phyloP scores from a whole-genome alignment of 1,139 yeast genomes.

The Suhomyces anneliseae region DNA sequence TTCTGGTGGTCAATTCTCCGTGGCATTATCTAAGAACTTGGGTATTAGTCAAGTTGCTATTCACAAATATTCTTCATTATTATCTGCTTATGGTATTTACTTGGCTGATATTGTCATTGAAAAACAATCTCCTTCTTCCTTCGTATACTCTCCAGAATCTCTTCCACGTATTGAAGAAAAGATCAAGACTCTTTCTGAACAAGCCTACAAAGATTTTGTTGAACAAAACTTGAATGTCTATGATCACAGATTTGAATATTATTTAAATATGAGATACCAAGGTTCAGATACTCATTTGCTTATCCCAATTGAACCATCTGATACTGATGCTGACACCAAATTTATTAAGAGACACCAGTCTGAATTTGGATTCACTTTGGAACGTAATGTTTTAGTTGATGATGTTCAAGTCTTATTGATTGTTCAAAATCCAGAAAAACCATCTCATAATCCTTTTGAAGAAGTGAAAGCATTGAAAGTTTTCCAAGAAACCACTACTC shows the following conservation, averaged over 20 bases:
- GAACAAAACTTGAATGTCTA: conserved; percentile 31
- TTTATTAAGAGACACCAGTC: conserved; percentile 35
- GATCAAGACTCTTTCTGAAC: conserved; percentile 23
- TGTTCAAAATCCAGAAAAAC: conserved; percentile 34
- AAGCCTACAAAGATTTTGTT: conserved; percentile 33
- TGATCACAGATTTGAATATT: conserved; percentile 51
- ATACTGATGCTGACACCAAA: conserved; percentile 24
- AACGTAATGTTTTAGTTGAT: conserved; percentile 64
- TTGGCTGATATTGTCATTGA: conserved; percentile 56
- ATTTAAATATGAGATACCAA: conserved; percentile 73
- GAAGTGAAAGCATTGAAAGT: conserved; percentile 22
- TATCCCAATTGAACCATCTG: conserved; percentile 38
- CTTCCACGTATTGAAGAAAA: conserved; percentile 25
- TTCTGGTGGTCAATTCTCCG: conserved; percentile 49
- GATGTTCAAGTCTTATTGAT: conserved; percentile 64
- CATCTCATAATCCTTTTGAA: conserved; percentile 33
- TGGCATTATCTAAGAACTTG: conserved; percentile 40
- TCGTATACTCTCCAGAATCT: conserved; percentile 23
- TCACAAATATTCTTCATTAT: conserved; percentile 45
- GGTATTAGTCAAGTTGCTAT: conserved; percentile 41
- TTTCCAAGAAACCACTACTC: conserved; percentile 5
- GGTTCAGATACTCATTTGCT: conserved; percentile 88
- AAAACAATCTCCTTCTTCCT: conserved; percentile 57
- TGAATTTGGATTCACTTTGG: conserved; percentile 46
- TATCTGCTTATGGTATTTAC: conserved; percentile 47